Conservation (phyloP, 306 rosid species). For the Senna tora region DNA sequence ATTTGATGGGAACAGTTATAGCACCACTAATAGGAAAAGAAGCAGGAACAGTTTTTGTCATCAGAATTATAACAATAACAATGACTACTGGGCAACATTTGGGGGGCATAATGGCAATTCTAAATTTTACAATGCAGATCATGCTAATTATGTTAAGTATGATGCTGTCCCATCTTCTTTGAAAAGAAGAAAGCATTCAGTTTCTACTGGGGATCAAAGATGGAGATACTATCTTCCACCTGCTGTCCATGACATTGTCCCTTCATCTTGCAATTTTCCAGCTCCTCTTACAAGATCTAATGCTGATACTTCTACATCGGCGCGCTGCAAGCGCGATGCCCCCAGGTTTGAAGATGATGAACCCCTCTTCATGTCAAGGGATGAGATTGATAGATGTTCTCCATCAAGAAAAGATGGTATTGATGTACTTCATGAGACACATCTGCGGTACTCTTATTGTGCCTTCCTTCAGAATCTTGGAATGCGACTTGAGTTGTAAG, state of each 20-base stretch:
- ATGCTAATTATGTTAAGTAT: conserved; percentile 46
- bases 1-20: conserved; percentile 47
- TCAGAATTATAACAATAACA: conserved; percentile 44
- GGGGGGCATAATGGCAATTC: conserved; percentile 45
- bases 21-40: conserved; percentile 52
- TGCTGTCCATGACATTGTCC: conserved; percentile 39
- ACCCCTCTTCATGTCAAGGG: conserved; percentile 81
- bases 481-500: conserved; percentile 90
- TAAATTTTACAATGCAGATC: conserved; percentile 39
- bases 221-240: conserved; percentile 59
- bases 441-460: conserved; percentile 91
- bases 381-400: conserved; percentile 90
- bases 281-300: conserved; percentile 53
- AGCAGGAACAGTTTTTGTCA: conserved; percentile 51
- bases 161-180: conserved; percentile 51
- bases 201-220: conserved; percentile 64
- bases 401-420: conserved; percentile 98
- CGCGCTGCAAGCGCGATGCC: conserved; percentile 58
- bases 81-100: conserved; percentile 43
- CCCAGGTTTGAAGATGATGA: conserved; percentile 76
- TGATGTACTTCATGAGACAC: conserved; percentile 77
- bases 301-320: conserved; percentile 54
- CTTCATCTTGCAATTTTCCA: conserved; percentile 45
- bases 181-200: conserved; percentile 79
- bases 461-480: conserved; percentile 94